phyloP scores from a whole-genome alignment of 2,329 filamentous ascomycete genomes.

The Bipolaris bicolor region DNA sequence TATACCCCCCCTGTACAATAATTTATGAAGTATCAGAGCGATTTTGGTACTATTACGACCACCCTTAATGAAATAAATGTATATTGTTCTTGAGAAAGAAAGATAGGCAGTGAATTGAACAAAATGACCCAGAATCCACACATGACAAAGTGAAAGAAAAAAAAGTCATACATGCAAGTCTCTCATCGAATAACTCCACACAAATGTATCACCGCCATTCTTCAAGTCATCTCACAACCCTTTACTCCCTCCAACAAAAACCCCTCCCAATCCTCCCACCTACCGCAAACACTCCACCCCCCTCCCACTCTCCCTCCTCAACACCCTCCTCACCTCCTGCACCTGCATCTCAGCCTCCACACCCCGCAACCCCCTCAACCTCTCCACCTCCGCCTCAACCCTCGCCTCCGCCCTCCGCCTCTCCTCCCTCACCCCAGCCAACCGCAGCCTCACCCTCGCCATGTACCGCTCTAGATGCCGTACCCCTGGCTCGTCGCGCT shows the following conservation, averaged over 20 bases:
- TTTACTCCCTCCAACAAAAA: too few relatives aligned
- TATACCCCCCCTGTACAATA: slow-evolving; percentile 2
- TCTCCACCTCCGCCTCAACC: slow-evolving; percentile 1
- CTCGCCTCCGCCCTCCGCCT: neutral
- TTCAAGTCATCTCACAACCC: too few relatives aligned
- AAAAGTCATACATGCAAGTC: too few relatives aligned
- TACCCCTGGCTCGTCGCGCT: slow-evolving; percentile 9
- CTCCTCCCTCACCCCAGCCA: neutral
- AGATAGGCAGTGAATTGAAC: neutral
- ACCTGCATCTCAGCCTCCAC: slow-evolving; percentile 1
- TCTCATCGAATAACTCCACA: too few relatives aligned
- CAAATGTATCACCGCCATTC: neutral
- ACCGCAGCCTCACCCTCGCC: neutral
- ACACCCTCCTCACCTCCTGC: neutral
- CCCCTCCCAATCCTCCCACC: too few relatives aligned
- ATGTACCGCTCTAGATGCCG: neutral
- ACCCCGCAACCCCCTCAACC: neutral
- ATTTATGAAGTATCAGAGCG: neutral
- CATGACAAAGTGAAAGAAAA: too few relatives aligned
- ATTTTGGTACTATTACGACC: neutral
- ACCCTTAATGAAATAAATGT: neutral
- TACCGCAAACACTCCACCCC: slow-evolving; percentile 1
- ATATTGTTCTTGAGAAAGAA: neutral
- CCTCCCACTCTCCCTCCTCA: neutral
- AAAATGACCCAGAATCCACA: neutral